phyloP scores from a whole-genome alignment of 1,139 yeast genomes.

The Candida sanyaensis region DNA sequence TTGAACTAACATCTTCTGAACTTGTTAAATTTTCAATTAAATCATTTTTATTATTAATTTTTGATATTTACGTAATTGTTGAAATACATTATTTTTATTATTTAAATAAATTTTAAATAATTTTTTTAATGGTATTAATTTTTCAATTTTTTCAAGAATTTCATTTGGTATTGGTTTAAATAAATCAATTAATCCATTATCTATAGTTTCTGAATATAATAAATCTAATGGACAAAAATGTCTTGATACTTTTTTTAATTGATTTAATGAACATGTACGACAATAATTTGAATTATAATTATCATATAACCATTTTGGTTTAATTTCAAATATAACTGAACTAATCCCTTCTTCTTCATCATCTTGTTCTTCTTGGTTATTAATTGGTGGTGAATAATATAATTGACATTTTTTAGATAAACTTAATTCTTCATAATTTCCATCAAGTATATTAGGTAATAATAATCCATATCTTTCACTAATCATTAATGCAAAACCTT shows the following conservation, averaged over 20 bases:
- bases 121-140: constrained; percentile 30
- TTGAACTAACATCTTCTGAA: constrained; percentile 45
- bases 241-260: constrained; percentile 30
- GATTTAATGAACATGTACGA: constrained; percentile 47
- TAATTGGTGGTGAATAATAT: constrained; percentile 17
- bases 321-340: constrained; percentile 42
- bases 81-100: constrained; percentile 39
- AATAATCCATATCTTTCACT: constrained; percentile 43
- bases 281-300: constrained; percentile 40
- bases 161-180: constrained; percentile 29
- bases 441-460: constrained; percentile 42
- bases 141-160: constrained; percentile 21
- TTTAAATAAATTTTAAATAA: constrained; percentile 30
- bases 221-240: constrained; percentile 51
- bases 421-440: constrained; percentile 25
- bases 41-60: constrained; percentile 35
- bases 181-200: constrained; percentile 36
- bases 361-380: not conserved
- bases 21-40: constrained; percentile 35
- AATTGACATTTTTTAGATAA: constrained; percentile 42
- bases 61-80: constrained; percentile 38
- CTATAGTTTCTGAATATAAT: constrained; percentile 32
- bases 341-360: constrained; percentile 19
- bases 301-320: constrained; percentile 53
- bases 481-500: constrained; percentile 33